Evolutionary conservation across 345 rosid genomes (phyloP), one percentile per base, ranked within the genome.

Genomic region (Brassica juncea): DNA sequence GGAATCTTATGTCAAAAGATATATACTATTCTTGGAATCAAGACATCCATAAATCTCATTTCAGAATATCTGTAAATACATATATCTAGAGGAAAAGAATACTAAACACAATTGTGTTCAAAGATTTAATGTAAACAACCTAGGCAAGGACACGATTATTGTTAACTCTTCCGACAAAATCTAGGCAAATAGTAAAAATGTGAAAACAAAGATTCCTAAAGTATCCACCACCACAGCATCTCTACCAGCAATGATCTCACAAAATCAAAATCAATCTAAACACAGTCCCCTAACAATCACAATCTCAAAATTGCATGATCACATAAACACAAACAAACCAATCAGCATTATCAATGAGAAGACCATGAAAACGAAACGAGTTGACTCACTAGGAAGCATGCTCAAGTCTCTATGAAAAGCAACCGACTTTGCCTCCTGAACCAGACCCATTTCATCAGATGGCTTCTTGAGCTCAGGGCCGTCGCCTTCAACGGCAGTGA

Each of bases 371-470:
- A 19, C 19, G 19, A 19, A 58, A 35, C 23, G 62, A 81, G 77
- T 34, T 27, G 70, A 86, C 97, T 88, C 86, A 94, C 98, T 94
- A 28, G 93, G 97, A 85, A 92, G 97, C 82, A 87, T 86, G 77
- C 80, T 89, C 82, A 90, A 81, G 85, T 92, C 98, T 87, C 77
- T 89, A 75, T 90, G 90, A 74, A 90, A 88, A 21, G 66, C 70
- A 28, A 68, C 77, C 9, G 89, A 74, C 27, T 76, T 68, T 32
- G 74, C 27, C 39, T 80, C 84, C 73, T 74, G 86, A 70, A 32
- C 70, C 75, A 63, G 65, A 66, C 82, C 85, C 84, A 70, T 74
- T 37, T 84, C 84, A 78, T 11, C 84, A 82, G 89, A 80, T 21
- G 92, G 49, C 77, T 86, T 76, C 30, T 66, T 87, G 44, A 86